Percentiles rank a stretch among this genome's conserved stretches.
Conservation (phyloP, 2,329 filamentous ascomycete species). For the Balansia obtecta region DNA sequence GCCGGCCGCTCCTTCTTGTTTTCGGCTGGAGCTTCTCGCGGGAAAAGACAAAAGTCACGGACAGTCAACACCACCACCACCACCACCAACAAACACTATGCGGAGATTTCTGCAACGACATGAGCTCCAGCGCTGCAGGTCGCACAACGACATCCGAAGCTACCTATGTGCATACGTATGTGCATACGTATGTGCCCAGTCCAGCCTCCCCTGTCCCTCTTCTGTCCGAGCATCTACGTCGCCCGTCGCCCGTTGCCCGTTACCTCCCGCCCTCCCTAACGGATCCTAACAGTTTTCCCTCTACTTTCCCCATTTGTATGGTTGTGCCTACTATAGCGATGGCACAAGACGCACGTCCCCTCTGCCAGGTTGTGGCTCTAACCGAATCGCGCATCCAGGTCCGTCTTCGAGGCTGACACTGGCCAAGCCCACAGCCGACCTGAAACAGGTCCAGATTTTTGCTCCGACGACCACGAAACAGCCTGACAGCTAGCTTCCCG, state of each 20-base stretch:
- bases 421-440: slow-evolving; percentile 6
- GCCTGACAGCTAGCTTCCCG: not conserved
- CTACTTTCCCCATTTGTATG: not conserved
- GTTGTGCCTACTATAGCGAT: no score
- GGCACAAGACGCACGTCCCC: slow-evolving; percentile 3
- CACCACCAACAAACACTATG: no score
- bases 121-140: no score
- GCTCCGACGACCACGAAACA: slow-evolving; percentile 6
- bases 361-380: slow-evolving; percentile 2
- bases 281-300: not conserved
- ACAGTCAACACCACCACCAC: not conserved
- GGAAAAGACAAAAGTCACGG: no score
- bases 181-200: not conserved
- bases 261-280: not conserved
- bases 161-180: no score
- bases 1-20: not conserved
- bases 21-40: no score
- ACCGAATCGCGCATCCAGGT: slow-evolving; percentile 7
- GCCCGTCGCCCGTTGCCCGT: no score
- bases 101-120: no score
- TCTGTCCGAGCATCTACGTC: no score
- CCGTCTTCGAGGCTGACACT: slow-evolving; percentile 9
- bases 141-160: no score
- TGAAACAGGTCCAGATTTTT: slow-evolving; percentile 9
- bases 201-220: not conserved